Evolutionary conservation across 257 asterid species (phyloP).

Genomic region (Mentha longifolia): DNA sequence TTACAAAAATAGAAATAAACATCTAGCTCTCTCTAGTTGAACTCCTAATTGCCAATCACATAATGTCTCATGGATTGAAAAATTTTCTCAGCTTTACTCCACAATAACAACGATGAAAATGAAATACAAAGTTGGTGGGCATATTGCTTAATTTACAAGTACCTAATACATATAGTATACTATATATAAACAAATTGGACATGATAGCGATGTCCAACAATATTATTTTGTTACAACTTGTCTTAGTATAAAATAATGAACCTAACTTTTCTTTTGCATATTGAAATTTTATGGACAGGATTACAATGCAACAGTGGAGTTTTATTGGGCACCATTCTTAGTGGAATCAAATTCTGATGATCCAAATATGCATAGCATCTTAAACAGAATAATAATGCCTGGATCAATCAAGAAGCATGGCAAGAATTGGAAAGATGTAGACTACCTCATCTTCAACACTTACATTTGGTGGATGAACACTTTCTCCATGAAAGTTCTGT

Average conservation of each 20-base stretch:
- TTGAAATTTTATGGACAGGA: conserved; percentile 48
- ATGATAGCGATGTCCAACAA: background rate
- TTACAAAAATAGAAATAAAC: no score
- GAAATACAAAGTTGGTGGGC: conserved; percentile 3
- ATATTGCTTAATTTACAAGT: conserved; percentile 29
- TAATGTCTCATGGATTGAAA: no score
- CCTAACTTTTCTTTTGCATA: background rate
- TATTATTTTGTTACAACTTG: background rate
- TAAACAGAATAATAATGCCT: conserved; percentile 78
- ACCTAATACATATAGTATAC: background rate
- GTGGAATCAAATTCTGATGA: conserved; percentile 80
- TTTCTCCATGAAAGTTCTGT: conserved; percentile 72
- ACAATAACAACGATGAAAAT: background rate
- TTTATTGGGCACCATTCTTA: conserved; percentile 85
- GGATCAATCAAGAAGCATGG: conserved; percentile 75
- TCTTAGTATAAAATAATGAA: background rate
- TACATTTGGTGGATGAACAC: conserved; percentile 96
- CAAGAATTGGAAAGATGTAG: conserved; percentile 71
- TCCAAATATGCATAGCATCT: conserved; percentile 59
- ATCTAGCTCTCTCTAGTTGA: no score
- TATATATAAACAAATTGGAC: background rate
- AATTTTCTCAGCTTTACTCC: no score
- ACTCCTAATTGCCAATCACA: no score
- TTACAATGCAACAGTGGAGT: conserved; percentile 79
- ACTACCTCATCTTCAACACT: conserved; percentile 73